Base-by-base conservation (phyloP, 306 rosid species). In the Ochetophila trinervis region DNA sequence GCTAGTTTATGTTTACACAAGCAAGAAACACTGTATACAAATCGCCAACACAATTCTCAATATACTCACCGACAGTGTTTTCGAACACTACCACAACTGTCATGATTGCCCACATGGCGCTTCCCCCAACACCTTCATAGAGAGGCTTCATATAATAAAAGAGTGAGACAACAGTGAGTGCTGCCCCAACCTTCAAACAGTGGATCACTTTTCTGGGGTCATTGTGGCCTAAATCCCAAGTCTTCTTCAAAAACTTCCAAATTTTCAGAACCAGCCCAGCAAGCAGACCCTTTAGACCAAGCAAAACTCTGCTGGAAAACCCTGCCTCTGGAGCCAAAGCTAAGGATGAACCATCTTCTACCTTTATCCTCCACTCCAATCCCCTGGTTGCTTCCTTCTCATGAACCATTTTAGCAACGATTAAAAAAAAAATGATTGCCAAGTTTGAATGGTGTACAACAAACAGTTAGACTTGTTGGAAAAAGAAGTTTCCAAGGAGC, bases 121-220 rank as follows among this genome's bases (percentile, higher is more conserved):
- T 88, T 62, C 87, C 87, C 60, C 97, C 96, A 75, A 86, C 80
- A 18, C 93, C 88, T 32, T 88, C 77, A 37, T 91, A 77, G 68
- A 93, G 65, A 76, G 99, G 94, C 64, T 88, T 90, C 78, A 85
- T 35, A 44, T 84, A 93, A 79, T 93, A 93, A 74, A 84, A 78
- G 44, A 87, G 44, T 0, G 97, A 90, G 32, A 93, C 99, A 35
- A 75, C 63, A 8, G 96, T 65, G 56, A 93, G 97, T 49, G 97
- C 99, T 63, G 77, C 47, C 65, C 91, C 97, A 14, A 90, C 94
- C 44, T 93, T 93, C 50, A 93, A 56, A 54, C 91, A 59, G 70
- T 93, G 97, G 36, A 87, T 78, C 34, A 76, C 80, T 71, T 93
- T 93, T 74, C 84, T 86, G 7, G 97, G 97, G n/a, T 93, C 99